These are phyloP conservation scores for Mycosphaerella sp. DNA, from an alignment of 2,329 filamentous ascomycete genomes.

Conservation along the genomic window DNA sequence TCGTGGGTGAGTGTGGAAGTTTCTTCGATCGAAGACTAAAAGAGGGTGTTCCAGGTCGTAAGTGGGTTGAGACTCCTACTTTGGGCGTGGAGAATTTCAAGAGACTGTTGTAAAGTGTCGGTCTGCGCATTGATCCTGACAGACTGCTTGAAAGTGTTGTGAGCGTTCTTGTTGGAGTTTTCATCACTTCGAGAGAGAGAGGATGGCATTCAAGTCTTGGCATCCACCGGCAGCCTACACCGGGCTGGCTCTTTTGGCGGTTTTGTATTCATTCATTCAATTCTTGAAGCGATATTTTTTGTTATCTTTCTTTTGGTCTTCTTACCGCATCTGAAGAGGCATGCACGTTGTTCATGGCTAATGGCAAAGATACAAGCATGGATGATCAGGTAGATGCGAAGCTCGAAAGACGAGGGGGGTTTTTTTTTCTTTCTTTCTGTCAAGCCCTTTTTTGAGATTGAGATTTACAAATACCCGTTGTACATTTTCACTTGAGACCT, in stretches of 20 bases:
- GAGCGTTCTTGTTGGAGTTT: slow-evolving; percentile 4
- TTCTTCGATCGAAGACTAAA: slow-evolving; percentile 70
- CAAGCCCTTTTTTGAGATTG: no score
- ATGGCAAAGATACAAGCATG: neutral
- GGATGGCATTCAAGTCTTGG: neutral
- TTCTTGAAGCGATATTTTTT: neutral
- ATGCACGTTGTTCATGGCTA: neutral
- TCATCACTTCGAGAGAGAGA: neutral
- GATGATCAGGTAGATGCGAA: no score
- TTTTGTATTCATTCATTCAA: neutral
- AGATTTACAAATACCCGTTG: no score
- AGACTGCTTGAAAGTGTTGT: slow-evolving; percentile 2
- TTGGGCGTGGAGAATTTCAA: slow-evolving; percentile 58
- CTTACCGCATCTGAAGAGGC: neutral
- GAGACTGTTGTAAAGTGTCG: slow-evolving; percentile 17
- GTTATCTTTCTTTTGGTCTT: neutral
- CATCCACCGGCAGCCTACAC: neutral
- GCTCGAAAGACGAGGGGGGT: no score
- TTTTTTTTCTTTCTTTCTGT: no score
- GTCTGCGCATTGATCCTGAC: neutral
- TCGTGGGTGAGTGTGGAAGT: slow-evolving; percentile 72
- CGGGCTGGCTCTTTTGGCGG: neutral
- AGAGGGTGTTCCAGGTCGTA: slow-evolving; percentile 62
- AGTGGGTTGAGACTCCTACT: slow-evolving; percentile 62
- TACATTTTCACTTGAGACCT: no score